Evolutionary conservation across 441 rosid genomes (phyloP).

Genomic region (Croton setiger): DNA sequence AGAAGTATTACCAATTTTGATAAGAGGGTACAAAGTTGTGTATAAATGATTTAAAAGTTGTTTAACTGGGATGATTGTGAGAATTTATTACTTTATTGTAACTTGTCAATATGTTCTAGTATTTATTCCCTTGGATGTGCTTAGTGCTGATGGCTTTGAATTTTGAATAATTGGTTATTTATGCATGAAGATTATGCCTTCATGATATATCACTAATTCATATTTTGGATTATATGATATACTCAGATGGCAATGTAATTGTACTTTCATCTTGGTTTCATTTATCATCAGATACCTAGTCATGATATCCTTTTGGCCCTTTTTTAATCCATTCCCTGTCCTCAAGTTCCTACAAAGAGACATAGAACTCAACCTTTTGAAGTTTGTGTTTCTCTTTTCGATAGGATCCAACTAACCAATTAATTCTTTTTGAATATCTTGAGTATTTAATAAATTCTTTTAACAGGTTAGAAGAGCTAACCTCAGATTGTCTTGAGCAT

Average conservation of each 20-base stretch:
- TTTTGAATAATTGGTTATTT: not conserved
- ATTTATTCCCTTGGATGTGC: not conserved
- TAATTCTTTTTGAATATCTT: not conserved
- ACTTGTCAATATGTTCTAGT: not conserved
- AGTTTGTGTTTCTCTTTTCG: not conserved
- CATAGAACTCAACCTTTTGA: not conserved
- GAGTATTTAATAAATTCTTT: constrained; percentile 2
- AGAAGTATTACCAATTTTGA: not conserved
- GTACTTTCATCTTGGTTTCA: not conserved
- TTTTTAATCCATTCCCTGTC: not conserved
- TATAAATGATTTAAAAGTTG: not conserved
- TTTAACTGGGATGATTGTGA: not conserved
- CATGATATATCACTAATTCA: not conserved
- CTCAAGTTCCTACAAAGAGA: not conserved
- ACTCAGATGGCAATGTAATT: not conserved
- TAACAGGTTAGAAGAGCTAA: constrained; percentile 73
- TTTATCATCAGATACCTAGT: not conserved
- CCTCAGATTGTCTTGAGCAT: constrained; percentile 56
- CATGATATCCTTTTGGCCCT: not conserved
- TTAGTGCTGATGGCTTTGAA: not conserved
- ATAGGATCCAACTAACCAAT: not conserved
- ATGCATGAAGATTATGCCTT: not conserved
- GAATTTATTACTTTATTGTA: not conserved
- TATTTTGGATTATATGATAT: not conserved
- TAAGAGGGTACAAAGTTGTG: not conserved